These are phyloP conservation scores for Shiraia bambusicola DNA, from an alignment of 2,329 filamentous ascomycete genomes.

Conservation along the genomic window DNA sequence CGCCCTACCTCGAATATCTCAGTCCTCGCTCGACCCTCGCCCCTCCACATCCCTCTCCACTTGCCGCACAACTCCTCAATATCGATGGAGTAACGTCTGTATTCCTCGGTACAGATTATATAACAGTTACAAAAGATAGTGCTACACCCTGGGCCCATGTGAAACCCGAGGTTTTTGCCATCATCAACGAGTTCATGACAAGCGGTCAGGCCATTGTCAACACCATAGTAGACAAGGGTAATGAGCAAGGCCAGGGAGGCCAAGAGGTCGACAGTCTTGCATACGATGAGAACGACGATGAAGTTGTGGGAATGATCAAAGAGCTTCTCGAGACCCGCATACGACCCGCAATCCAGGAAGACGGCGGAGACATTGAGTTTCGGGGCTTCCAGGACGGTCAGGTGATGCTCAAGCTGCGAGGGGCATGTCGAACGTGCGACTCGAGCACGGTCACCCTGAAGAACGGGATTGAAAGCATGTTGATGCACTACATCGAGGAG, in stretches of 20 bases:
- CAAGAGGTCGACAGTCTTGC: constrained; percentile 68
- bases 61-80: constrained; percentile 87
- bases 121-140: constrained; percentile 88
- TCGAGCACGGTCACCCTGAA: constrained; percentile 95
- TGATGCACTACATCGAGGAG: constrained; percentile 92
- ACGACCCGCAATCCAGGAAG: constrained; percentile 92
- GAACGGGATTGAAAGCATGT: constrained; percentile 97
- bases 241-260: constrained; percentile 53
- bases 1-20: constrained; percentile 88
- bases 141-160: constrained; percentile 93
- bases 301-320: constrained; percentile 98
- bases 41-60: constrained; percentile 84
- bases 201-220: constrained; percentile 80
- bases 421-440: constrained; percentile 93
- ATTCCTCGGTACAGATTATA: constrained; percentile 94
- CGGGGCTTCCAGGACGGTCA: constrained; percentile 83
- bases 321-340: constrained; percentile 94
- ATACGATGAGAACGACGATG: constrained; percentile 87
- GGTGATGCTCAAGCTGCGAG: constrained; percentile 83
- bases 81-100: constrained; percentile 93
- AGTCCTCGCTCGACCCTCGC: constrained; percentile 84
- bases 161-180: constrained; percentile 89
- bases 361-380: constrained; percentile 96
- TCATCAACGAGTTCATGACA: constrained; percentile 91
- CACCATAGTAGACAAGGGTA: constrained; percentile 61